Conservation (phyloP, 2,329 filamentous ascomycete species). For the Bertia moriformis region DNA sequence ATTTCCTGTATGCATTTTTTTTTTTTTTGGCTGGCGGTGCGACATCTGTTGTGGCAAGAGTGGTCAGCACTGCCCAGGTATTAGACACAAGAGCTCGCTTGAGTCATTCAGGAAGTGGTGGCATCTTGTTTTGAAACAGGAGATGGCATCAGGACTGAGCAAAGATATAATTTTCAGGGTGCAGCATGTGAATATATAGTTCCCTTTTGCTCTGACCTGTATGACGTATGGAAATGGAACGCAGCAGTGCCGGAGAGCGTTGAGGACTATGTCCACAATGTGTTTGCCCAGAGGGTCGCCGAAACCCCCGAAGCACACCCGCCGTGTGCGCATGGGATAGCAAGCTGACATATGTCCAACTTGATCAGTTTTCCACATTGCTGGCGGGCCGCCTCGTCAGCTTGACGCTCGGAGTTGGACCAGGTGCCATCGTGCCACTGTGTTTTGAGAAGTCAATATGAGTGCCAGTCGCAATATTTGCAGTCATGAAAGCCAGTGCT, state of each 20-base stretch:
- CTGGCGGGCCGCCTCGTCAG: not conserved
- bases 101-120: not conserved
- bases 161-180: not conserved
- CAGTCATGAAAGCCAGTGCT: constrained; percentile 8
- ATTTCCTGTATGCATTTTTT: not conserved
- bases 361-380: not conserved
- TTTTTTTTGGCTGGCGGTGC: not conserved
- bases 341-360: not conserved
- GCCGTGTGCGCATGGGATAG: not conserved
- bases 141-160: not conserved
- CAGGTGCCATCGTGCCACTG: constrained; percentile 4
- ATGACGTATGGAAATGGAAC: no score
- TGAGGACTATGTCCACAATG: not conserved
- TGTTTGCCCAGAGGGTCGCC: no score
- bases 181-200: not conserved
- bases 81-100: not conserved
- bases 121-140: not conserved
- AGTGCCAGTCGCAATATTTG: constrained; percentile 5
- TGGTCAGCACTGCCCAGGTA: not conserved
- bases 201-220: no score
- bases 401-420: constrained; percentile 4
- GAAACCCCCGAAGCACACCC: not conserved
- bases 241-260: not conserved
- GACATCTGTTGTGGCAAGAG: not conserved
- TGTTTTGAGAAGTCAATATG: constrained; percentile 5